Percentiles rank a stretch among this genome's conserved stretches.
These are phyloP conservation scores for Coemansia pectinata DNA, from an alignment of 192 early-diverging fungal species.

Conservation along the genomic window DNA sequence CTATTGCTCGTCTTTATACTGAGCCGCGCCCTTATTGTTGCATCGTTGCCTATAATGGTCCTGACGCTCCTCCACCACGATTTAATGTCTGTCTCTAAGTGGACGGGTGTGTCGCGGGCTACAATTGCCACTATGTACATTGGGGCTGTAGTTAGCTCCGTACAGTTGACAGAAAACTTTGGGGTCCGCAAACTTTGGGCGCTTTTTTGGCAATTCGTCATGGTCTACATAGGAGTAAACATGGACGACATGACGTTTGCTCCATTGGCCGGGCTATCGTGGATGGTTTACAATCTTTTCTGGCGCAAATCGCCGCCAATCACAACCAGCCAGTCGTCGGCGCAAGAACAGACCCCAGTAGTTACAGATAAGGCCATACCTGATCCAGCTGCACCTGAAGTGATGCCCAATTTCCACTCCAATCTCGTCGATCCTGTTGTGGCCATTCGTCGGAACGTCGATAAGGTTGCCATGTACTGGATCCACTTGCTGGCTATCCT, in stretches of 20 bases:
- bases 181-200: not conserved
- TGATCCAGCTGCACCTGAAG: not conserved
- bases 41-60: not conserved
- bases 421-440: not conserved
- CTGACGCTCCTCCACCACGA: not conserved
- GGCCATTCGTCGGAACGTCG: constrained; percentile 2
- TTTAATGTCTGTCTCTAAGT: not conserved
- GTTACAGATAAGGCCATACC: not conserved
- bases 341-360: not conserved
- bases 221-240: not conserved
- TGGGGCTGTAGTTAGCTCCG: not conserved
- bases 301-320: not conserved
- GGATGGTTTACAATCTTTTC: not conserved
- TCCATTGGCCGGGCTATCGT: not conserved
- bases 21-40: not conserved
- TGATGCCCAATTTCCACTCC: not conserved
- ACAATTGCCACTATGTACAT: not conserved
- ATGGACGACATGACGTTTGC: not conserved
- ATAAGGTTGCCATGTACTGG: constrained; percentile 1
- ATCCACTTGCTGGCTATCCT: not conserved
- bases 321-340: too few relatives aligned
- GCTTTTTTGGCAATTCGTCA: not conserved
- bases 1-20: constrained; percentile 1
- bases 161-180: not conserved
- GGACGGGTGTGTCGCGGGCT: not conserved